These are phyloP conservation scores for Malbranchea cinnamomea DNA, from an alignment of 2,329 filamentous ascomycete species.

Conservation along the genomic window DNA sequence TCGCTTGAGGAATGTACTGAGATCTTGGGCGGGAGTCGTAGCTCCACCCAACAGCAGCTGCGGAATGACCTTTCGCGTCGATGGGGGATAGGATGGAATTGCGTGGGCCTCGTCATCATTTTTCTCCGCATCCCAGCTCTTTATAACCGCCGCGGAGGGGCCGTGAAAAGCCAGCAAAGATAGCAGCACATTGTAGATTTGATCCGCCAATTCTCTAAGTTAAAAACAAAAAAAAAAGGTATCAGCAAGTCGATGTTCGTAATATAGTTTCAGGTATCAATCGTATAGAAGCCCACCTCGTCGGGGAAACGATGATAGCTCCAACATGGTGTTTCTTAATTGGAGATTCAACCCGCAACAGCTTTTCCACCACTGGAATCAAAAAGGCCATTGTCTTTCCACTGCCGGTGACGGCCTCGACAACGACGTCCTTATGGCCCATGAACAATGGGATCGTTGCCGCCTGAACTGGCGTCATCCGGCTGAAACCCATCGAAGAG, in stretches of 20 bases:
- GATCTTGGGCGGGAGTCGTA: conserved; percentile 66
- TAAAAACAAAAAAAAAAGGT: background rate
- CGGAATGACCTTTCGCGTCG: conserved; percentile 52
- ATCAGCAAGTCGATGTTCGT: background rate
- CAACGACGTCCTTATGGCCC: conserved; percentile 81
- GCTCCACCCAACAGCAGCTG: conserved; percentile 79
- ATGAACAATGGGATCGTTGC: conserved; percentile 80
- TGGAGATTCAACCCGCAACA: conserved; percentile 65
- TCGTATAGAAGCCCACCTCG: conserved; percentile 30
- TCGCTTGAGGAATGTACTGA: conserved; percentile 67
- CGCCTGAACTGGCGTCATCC: conserved; percentile 90
- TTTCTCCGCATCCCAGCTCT: conserved; percentile 30
- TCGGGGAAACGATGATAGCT: conserved; percentile 84
- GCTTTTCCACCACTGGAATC: conserved; percentile 67
- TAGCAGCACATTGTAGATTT: conserved; percentile 70
- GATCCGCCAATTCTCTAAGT: conserved; percentile 66
- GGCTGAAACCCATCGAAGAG: conserved; percentile 66
- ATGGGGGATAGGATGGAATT: conserved; percentile 27
- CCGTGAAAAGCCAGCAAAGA: conserved; percentile 71
- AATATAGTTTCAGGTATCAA: background rate
- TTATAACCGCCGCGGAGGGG: conserved; percentile 45
- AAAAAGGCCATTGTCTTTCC: conserved; percentile 82
- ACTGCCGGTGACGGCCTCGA: conserved; percentile 82
- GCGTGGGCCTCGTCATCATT: conserved; percentile 11
- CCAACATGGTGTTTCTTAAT: conserved; percentile 81